Evolutionary conservation across 2,329 filamentous ascomycete species (phyloP), one percentile per base, ranked within the genome.

Genomic region (Cladophialophora yegresii): DNA sequence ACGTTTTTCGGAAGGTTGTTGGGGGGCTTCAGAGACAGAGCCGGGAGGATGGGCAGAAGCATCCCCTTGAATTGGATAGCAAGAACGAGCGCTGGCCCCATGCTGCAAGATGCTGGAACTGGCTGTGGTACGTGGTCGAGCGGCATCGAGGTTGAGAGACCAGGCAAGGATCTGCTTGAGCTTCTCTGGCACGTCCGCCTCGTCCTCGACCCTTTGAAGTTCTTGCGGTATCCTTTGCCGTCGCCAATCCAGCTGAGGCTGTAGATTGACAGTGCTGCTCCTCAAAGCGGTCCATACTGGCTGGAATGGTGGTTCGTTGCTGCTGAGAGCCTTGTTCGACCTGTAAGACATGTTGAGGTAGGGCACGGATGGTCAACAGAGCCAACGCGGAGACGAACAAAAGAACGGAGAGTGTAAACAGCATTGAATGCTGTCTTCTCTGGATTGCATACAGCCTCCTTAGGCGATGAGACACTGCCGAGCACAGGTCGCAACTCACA

Each of bases 161-260:
- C 69, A 70, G 9, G 43, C 28, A 16, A 70, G 56, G 30, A 70
- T 69, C 22, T 68, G 45, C 50, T 57, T 64, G 50, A 70, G 60
- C 33, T 64, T 66, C n/a, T 55, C 57, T 12, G 54, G 63, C 26
- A 65, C 13, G 36, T 55, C 49, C 12, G 54, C 30, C 36, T 70
- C 53, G 13, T 68, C 56, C 12, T 61, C 61, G 12, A 65, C 20
- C 9, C n/a, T 60, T 49, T 58, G 57, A 2, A 70, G 63, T 28
- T 67, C 61, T 16, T n/a, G 23, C 23, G 69, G 67, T 28, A 67
- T 55, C 16, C 51, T 51, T n/a, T 45, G 51, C 26, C 49, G 20
- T 26, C 49, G 30, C 69, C 69, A 68, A 36, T 47, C 66, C 50
- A 53, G 13, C 23, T 30, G 12, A 33, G 61, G 51, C 49, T 57